Evolutionary conservation across 345 rosid genomes (phyloP), one percentile per base, ranked within the genome.

Genomic region (Pistacia atlantica): DNA sequence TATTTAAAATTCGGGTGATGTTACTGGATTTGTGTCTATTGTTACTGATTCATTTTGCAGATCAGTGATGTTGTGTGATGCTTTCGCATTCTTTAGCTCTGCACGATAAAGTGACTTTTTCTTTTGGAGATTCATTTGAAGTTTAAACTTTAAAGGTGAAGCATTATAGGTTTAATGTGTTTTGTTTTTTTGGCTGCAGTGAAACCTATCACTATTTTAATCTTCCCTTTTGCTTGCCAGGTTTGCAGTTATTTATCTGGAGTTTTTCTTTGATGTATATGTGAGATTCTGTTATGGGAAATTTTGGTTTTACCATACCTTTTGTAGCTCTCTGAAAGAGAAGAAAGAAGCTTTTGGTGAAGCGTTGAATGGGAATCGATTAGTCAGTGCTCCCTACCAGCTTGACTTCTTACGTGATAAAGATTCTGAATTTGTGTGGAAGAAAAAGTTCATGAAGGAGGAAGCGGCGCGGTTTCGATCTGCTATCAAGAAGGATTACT

Each of bases 311-410:
- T 73, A 17, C n/a, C n/a, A 16, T 35, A 4, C 22, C 5, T 17
- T 2, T 67, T 48, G 20, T 82, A 88, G 88, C 54, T 74, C 80
- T 69, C 8, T 2, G 56, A 72, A 88, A 84, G 91, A 88, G 74
- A 88, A 88, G 61, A 83, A 72, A 78, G 89, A 88, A 84, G 91
- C 89, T 49, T 87, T 88, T n/a, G 89, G 91, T 67, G 89, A 88
- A 73, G 83, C 86, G 9, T 76, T 88, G 52, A 86, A 88, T 75
- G 91, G 87, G 16, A 89, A 88, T 71, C 88, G 87, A 28, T 72
- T 84, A 5, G 91, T 88, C 52, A 86, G 85, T 67, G 88, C 88
- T 25, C 25, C 25, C 25, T 25, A 25, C 25, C 0, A 25, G 25
- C 25, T 25, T 25, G 25, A 25, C 25, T 25, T 25, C 25, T 25